phyloP scores from a whole-genome alignment of 202 grass and related monocot species.

The Cymbopogon flexuosus region DNA sequence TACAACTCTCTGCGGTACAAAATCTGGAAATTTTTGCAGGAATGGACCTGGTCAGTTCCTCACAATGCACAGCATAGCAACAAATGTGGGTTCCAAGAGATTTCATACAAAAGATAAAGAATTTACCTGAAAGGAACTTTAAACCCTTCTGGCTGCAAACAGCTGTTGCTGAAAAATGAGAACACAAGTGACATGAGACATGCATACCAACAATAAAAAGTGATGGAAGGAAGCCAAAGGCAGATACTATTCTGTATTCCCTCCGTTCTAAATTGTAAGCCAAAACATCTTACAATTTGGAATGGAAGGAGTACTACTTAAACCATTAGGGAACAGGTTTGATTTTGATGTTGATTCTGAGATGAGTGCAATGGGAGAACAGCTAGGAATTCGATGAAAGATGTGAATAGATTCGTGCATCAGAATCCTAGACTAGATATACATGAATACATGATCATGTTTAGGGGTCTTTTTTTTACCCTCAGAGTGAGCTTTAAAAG shows the following conservation, averaged over 20 bases:
- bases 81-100: background rate
- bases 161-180: slow-evolving; percentile 52
- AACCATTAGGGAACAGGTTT: background rate
- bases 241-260: background rate
- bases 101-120: background rate
- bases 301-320: background rate
- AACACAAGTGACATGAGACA: slow-evolving; percentile 10
- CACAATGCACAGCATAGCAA: background rate
- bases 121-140: slow-evolving; percentile 79
- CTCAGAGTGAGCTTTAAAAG: background rate
- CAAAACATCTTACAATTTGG: too few species aligned
- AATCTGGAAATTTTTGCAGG: slow-evolving; percentile 38
- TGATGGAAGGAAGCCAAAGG: background rate
- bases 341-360: background rate
- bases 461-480: background rate
- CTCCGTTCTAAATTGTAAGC: background rate
- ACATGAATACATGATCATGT: background rate
- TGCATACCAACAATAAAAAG: background rate
- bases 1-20: slow-evolving; percentile 59
- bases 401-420: too few species aligned
- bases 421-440: background rate
- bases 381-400: background rate
- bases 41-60: background rate
- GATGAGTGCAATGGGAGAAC: background rate
- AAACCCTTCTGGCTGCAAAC: slow-evolving; percentile 57